A percentile compares a stretch with the other conserved stretches of the same genome.
Conservation (phyloP, 305 asterid genomes). For the Fraxinus baroniana region DNA sequence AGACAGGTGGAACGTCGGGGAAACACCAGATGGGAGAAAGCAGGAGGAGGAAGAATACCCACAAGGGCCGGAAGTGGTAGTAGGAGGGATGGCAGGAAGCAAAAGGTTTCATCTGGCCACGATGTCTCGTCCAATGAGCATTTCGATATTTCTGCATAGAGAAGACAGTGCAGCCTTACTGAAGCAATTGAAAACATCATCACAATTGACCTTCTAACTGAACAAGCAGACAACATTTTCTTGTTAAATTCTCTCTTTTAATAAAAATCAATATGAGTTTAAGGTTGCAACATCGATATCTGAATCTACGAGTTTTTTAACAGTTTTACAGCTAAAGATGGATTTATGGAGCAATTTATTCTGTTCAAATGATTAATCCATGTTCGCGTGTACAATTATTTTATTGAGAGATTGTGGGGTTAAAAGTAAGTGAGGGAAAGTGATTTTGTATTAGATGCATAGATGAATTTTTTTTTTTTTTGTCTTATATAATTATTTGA, state of each 20-base stretch:
- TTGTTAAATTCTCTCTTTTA: too few species aligned
- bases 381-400: too few species aligned
- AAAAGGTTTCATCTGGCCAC: conserved; percentile 22
- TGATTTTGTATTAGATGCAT: too few species aligned
- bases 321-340: background rate
- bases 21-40: conserved; percentile 31
- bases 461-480: too few species aligned
- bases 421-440: too few species aligned
- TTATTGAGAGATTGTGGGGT: too few species aligned
- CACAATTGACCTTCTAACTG: background rate
- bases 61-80: conserved; percentile 35
- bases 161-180: background rate
- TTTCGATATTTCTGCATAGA: background rate
- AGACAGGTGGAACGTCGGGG: conserved; percentile 39
- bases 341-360: too few species aligned
- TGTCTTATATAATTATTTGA: too few species aligned
- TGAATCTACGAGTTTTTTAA: background rate
- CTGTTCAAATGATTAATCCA: too few species aligned
- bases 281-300: background rate
- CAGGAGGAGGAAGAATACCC: conserved; percentile 37
- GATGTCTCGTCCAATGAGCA: conserved; percentile 22
- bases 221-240: too few species aligned
- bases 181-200: background rate
- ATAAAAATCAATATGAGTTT: background rate
- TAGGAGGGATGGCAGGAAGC: conserved; percentile 19